A percentile compares a stretch with the other conserved stretches of the same genome.
Conservation (phyloP, 805 yeast genomes). For the Metschnikowia matae region DNA sequence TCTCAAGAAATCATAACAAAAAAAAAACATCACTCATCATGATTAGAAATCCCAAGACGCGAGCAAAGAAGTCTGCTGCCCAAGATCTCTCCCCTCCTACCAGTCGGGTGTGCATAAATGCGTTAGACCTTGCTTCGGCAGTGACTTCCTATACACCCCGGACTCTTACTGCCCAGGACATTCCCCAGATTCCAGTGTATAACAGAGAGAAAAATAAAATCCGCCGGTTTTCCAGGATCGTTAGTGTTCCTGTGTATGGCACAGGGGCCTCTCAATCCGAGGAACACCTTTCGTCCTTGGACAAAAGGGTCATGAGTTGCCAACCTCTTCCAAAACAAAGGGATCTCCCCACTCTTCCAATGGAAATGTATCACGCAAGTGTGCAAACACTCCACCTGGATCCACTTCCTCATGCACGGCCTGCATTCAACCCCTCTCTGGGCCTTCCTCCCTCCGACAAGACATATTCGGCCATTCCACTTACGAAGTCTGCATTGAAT, state of each 20-base stretch:
- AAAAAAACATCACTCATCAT: not conserved
- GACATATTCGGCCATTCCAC: not conserved
- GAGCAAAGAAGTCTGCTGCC: not conserved
- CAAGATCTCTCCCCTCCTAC: conserved; percentile 5
- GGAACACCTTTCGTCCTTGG: not conserved
- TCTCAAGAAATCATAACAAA: too few relatives aligned
- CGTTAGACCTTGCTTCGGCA: conserved; percentile 27
- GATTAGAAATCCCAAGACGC: conserved; percentile 10
- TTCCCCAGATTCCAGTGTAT: conserved; percentile 28
- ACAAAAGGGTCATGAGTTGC: not conserved
- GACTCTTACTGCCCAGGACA: conserved; percentile 13
- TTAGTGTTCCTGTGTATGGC: conserved; percentile 3
- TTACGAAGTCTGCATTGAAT: not conserved
- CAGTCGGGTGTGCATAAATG: conserved; percentile 6
- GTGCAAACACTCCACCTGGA: not conserved
- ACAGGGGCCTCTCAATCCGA: not conserved
- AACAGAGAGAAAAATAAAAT: conserved; percentile 20
- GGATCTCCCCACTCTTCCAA: not conserved
- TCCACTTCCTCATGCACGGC: not conserved
- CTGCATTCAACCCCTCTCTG: not conserved
- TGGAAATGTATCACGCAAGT: not conserved
- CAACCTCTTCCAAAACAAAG: not conserved
- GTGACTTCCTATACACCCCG: conserved; percentile 27
- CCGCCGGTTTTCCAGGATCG: conserved; percentile 15
- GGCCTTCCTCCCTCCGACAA: not conserved